Evolutionary conservation across 2,329 filamentous ascomycete species (phyloP).

Genomic region (Sporothrix humicola): DNA sequence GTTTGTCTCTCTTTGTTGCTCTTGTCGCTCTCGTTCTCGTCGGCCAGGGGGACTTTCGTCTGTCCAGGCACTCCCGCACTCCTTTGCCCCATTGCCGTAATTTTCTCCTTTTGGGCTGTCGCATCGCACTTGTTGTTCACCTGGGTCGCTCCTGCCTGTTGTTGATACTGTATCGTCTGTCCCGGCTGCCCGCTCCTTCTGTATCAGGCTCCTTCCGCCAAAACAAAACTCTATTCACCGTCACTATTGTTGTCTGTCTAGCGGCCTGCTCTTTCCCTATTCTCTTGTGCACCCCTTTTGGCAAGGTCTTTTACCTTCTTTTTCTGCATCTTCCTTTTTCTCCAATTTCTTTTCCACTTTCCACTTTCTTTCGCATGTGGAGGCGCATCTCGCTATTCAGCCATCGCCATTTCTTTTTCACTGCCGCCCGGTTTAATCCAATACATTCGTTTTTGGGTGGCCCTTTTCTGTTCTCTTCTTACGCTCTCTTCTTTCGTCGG

Average conservation of each 20-base stretch:
- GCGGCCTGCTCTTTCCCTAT: not conserved
- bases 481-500: not conserved
- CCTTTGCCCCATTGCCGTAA: not conserved
- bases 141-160: constrained; percentile 11
- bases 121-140: not conserved
- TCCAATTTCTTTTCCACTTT: constrained; percentile 25
- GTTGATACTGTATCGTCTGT: not conserved
- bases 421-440: not conserved
- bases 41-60: constrained; percentile 9
- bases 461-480: not conserved
- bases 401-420: not conserved
- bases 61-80: constrained; percentile 12
- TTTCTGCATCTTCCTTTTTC: not conserved
- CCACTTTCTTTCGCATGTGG: constrained; percentile 9
- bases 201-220: constrained; percentile 1
- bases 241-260: not conserved
- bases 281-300: not conserved
- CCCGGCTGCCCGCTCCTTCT: constrained; percentile 1
- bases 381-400: constrained; percentile 2
- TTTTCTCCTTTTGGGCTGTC: not conserved
- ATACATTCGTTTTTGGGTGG: not conserved
- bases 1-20: not conserved
- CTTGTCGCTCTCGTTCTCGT: not conserved
- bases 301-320: not conserved
- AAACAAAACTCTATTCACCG: not conserved